Base-by-base conservation (phyloP, 257 asterid genomes). In the Solanum medicagineum region DNA sequence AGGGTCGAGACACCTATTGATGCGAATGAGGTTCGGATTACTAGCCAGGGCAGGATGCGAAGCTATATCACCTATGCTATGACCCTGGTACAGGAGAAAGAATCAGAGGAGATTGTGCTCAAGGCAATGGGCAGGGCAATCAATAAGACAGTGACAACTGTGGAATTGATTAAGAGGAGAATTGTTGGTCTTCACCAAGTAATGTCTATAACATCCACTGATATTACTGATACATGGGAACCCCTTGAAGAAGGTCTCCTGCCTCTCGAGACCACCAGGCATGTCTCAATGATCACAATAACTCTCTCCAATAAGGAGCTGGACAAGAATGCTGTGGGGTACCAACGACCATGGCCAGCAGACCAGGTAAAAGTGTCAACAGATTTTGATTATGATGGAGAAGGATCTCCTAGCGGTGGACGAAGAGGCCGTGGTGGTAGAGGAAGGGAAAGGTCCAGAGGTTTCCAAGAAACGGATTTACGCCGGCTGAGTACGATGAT, bases 201-300 rank as follows among this genome's bases (percentile, higher is more conserved):
- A 62, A 93, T 98, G 9, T 85, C 93, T 49, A 94, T 96, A 82
- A 92, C 94, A 63, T 96, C 99, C 91, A 94, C 94, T 29, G 98
- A 96, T 86, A 93, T 96, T 81, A 96, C 94, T 51, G 99, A 96
- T 90, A 96, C 97, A 55, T 96, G 98, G 98, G 99, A 96, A 90
- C 99, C 99, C 74, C 90, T 96, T 44, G 99, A 96, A 91, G 99
- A 96, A 91, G 99, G 98, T 86, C 97, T 96, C 85, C 99, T 94
- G 75, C 95, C 85, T 81, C 85, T 96, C 91, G 97, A 96, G 88
- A 95, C 98, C 79, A 95, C 97, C 45, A 90, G 99, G 92, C 95
- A 96, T 87, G 98, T 96, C 79, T 96, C 98, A 8, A 92, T 92
- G 98, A 92, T 95, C 87, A 93, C 97, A 20, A 91, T 96, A 74